phyloP scores from a whole-genome alignment of 805 yeast genomes.

The Blastobotrys robertii region DNA sequence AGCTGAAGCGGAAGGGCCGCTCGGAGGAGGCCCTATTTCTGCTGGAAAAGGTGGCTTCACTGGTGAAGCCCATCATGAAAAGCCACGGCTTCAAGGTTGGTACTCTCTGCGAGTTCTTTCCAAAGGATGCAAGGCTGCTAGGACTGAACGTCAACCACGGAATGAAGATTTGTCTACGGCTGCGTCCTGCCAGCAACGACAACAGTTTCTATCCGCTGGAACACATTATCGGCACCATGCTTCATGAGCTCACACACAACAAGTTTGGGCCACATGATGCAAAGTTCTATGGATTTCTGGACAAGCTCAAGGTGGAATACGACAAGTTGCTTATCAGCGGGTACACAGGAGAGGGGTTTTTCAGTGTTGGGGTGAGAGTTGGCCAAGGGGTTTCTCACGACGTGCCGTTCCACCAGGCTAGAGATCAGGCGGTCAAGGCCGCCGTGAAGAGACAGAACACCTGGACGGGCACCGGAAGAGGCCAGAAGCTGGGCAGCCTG shows the following conservation, averaged over 20 bases:
- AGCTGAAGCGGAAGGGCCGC: conserved; percentile 38
- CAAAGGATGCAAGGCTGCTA: conserved; percentile 51
- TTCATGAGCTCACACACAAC: conserved; percentile 85
- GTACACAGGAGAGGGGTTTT: conserved; percentile 37
- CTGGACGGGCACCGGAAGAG: conserved; percentile 21
- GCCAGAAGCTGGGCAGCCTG: conserved; percentile 32
- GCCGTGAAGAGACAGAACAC: conserved; percentile 33
- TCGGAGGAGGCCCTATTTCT: conserved; percentile 45
- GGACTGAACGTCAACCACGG: conserved; percentile 84
- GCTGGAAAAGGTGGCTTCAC: conserved; percentile 54
- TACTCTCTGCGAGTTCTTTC: conserved; percentile 69
- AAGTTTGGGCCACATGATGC: conserved; percentile 70
- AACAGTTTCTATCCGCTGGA: conserved; percentile 46
- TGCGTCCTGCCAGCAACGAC: conserved; percentile 50
- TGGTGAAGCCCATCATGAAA: conserved; percentile 72
- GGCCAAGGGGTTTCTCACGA: conserved; percentile 3
- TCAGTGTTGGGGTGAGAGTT: conserved; percentile 38
- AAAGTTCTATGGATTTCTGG: conserved; percentile 55
- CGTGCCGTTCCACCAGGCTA: conserved; percentile 5
- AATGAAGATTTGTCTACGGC: conserved; percentile 55
- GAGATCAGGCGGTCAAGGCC: conserved; percentile 14
- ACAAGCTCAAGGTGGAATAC: conserved; percentile 46
- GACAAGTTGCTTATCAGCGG: conserved; percentile 32
- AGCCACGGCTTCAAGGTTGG: conserved; percentile 57
- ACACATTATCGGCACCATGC: conserved; percentile 68